phyloP scores from a whole-genome alignment of 768 basidiomycete genomes.

The Collybia mongolica region DNA sequence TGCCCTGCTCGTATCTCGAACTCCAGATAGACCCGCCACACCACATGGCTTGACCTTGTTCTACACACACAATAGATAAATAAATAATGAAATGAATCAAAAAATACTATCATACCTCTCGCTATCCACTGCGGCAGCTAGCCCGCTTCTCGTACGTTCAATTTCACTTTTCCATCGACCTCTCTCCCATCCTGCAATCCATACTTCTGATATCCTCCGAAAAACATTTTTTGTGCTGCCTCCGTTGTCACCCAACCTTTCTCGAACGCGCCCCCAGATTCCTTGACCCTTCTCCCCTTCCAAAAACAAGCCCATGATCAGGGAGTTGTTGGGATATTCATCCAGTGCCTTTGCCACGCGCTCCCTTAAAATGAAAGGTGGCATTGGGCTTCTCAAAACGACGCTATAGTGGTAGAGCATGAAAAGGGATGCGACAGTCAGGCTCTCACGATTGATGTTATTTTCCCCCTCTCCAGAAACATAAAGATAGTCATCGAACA shows the following conservation, averaged over 20 bases:
- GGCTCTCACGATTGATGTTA: slow-evolving; percentile 45
- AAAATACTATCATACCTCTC: slow-evolving; percentile 51
- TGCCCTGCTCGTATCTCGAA: slow-evolving; percentile 70
- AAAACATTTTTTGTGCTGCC: slow-evolving; percentile 52
- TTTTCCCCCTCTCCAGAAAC: no score
- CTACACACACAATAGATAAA: slow-evolving; percentile 32
- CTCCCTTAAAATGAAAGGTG: slow-evolving; percentile 57
- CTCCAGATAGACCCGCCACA: slow-evolving; percentile 77
- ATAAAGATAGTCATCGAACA: slow-evolving; percentile 38
- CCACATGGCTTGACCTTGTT: slow-evolving; percentile 59
- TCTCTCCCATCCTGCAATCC: slow-evolving; percentile 79
- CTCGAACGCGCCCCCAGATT: slow-evolving; percentile 71
- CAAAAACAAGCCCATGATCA: slow-evolving; percentile 70
- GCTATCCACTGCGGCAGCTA: slow-evolving; percentile 60
- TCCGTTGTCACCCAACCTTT: slow-evolving; percentile 50
- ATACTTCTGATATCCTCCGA: slow-evolving; percentile 66
- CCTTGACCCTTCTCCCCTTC: slow-evolving; percentile 78
- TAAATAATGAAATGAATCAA: not conserved
- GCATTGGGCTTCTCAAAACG: slow-evolving; percentile 53
- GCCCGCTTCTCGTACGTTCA: slow-evolving; percentile 66
- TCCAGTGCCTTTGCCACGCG: slow-evolving; percentile 54
- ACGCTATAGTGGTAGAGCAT: slow-evolving; percentile 61
- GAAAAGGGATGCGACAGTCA: slow-evolving; percentile 52
- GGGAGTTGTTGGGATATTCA: slow-evolving; percentile 66
- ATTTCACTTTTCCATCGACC: slow-evolving; percentile 68